Percentiles rank a stretch among this genome's conserved stretches.
Evolutionary conservation across 108 stramenopile species (phyloP).

Genomic region (Nannochloropsis oceanica): DNA sequence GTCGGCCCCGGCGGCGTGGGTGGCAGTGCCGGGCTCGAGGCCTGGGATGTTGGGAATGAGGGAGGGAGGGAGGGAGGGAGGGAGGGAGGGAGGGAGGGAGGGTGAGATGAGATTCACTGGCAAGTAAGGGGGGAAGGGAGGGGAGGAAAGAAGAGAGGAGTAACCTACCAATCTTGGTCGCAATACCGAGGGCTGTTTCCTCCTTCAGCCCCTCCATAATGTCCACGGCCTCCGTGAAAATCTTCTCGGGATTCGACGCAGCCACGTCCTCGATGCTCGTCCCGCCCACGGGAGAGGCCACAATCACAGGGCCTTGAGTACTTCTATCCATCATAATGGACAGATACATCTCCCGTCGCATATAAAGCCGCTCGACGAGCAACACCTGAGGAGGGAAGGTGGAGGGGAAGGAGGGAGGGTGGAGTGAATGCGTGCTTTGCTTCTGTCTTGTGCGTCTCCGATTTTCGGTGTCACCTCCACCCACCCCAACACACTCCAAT

Average conservation of each 20-base stretch:
- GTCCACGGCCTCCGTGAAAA: constrained; percentile 57
- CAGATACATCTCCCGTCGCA: constrained; percentile 62
- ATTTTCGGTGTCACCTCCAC: too few relatives aligned
- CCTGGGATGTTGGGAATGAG: constrained; percentile 35
- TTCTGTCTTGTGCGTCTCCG: not conserved
- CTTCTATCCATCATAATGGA: constrained; percentile 60
- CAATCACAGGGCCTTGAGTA: constrained; percentile 51
- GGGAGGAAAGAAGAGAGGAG: too few relatives aligned
- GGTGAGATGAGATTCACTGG: too few relatives aligned
- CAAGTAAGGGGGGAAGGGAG: not conserved
- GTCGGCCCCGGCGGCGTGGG: constrained; percentile 25
- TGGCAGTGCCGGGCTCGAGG: constrained; percentile 21
- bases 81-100: not conserved
- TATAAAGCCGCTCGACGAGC: constrained; percentile 62
- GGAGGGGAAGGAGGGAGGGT: not conserved
- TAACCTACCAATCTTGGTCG: constrained; percentile 6
- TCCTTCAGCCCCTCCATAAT: constrained; percentile 54
- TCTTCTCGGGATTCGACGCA: constrained; percentile 51
- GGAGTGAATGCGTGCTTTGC: not conserved
- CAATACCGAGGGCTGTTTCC: constrained; percentile 42
- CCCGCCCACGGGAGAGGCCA: constrained; percentile 57
- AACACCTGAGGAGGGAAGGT: constrained; percentile 11
- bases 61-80: not conserved
- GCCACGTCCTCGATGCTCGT: constrained; percentile 74
- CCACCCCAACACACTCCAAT: too few relatives aligned